Base-by-base conservation (phyloP, 164 flowering plant genomes). In the Nelumbo lutea region DNA sequence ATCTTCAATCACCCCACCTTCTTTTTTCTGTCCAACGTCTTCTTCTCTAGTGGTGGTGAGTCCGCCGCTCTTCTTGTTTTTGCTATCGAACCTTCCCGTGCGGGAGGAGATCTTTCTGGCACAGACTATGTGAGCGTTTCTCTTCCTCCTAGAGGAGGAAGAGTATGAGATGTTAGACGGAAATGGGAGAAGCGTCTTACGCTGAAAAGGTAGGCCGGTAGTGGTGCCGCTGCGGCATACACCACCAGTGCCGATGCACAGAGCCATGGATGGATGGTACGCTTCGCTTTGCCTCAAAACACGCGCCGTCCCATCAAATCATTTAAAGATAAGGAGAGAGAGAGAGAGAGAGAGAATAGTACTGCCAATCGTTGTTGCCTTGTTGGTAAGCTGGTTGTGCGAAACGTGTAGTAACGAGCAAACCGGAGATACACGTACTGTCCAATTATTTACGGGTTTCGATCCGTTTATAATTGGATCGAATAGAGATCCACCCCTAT, bases 41-140 rank as follows among this genome's bases (percentile, higher is more conserved):
- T 67, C 59, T 4, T 38, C 79, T 42, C 86, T 81, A 4, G 90
- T 76, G 15, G 82, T 64, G 58, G 79, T 56, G 68, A 63, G 55
- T 59, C 71, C 69, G 8, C 66, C 40, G 44, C 44, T 58, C 68
- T 78, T 82, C 73, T 77, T 76, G 77, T 84, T 87, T 80, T 71
- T 83, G 78, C 88, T 80, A 74, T 88, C 92, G 61, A 83, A 80
- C 70, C 77, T 79, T 0, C 91, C 87, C 0, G 91, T 85, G 72
- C 88, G 82, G 8, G 87, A 74, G 3, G 90, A 78, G 13, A 72
- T 14, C 58, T 79, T 75, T 59, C 68, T 75, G 53, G 83, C 73
- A n/a, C 67, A 38, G 27, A 59, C 62, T 6, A 79, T 8, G 58
- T 66, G 67, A 47, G 77, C 62, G n/a, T 61, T 40, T 59, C 62